A percentile compares a stretch with the other conserved stretches of the same genome.
Evolutionary conservation across 2,329 filamentous ascomycete genomes (phyloP).

Genomic region (Beauveria sp.): DNA sequence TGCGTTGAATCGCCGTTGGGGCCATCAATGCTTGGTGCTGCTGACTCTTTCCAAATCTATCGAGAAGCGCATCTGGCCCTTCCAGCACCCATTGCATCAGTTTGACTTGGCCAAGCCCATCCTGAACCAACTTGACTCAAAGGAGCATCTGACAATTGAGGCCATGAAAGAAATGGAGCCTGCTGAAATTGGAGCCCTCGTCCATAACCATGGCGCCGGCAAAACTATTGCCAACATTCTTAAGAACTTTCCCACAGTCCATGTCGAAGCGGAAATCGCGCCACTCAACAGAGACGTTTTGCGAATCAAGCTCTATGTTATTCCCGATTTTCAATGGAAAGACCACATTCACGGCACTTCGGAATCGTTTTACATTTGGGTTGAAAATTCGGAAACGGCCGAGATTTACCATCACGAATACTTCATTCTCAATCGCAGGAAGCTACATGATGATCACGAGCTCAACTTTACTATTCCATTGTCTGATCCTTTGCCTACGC

Average conservation of each 20-base stretch:
- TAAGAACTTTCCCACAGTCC: constrained; percentile 85
- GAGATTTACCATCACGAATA: constrained; percentile 98
- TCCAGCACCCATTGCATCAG: constrained; percentile 88
- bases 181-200: constrained; percentile 79
- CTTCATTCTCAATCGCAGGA: constrained; percentile 84
- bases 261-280: constrained; percentile 87
- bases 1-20: constrained; percentile 89
- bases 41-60: constrained; percentile 93
- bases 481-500: constrained; percentile 83
- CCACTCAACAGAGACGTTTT: constrained; percentile 91
- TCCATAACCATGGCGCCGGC: constrained; percentile 86
- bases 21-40: constrained; percentile 86
- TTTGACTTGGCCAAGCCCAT: constrained; percentile 85
- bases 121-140: constrained; percentile 77
- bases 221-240: constrained; percentile 72
- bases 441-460: constrained; percentile 93
- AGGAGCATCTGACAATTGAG: constrained; percentile 68
- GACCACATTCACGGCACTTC: constrained; percentile 88
- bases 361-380: constrained; percentile 98
- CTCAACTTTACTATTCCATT: constrained; percentile 96
- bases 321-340: constrained; percentile 90
- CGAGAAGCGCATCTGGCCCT: constrained; percentile 91
- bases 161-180: constrained; percentile 86
- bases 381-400: constrained; percentile 94
- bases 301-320: constrained; percentile 78